Evolutionary conservation across 108 stramenopile species (phyloP), one percentile per base, ranked within the genome.

Genomic region (Schizochytrium sp.): DNA sequence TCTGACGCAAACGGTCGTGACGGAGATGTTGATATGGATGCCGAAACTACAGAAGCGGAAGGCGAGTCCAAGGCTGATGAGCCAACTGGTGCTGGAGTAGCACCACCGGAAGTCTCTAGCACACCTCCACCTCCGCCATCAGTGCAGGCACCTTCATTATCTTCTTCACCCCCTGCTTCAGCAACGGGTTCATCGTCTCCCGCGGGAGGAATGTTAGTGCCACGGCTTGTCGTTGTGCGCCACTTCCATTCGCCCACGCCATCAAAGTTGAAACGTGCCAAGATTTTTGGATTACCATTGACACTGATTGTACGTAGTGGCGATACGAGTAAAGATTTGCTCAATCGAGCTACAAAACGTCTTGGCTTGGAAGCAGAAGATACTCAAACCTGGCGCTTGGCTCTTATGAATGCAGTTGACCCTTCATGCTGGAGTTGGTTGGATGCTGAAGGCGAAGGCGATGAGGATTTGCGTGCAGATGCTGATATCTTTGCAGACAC

Each of bases 201-300:
- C 57, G 57, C 13, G 13, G 57, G 13, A 15, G 57, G 57, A 17
- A 17, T 15, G 57, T 15, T 17, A 10, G 57, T 17, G 57, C 17
- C 57, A 17, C 10, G 10, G 10, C 57, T 58, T 12, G 76, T 28
- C 12, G 76, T 83, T 5, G 53, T 83, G 47, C 50, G 47, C 0
- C 76, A 83, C 3, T 83, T 83, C 55, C 28, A 83, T 53, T 83
- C 76, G 76, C 53, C 53, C 50, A 83, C 76, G 47, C 76, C 76
- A 10, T 49, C 47, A 42, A 83, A 83, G 76, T 53, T 49, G 15
- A 83, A 10, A 40, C 76, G 76, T 40, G 76, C 76, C 47, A 83
- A 55, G 76, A 49, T 49, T 38, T 83, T 55, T 2, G 76, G 76
- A 47, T n/a, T 55, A 2, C 76, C 76, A 5, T 50, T 83, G 17